Evolutionary conservation across 176 grass and related monocot species (phyloP).

Genomic region (Melocanna baccifera): DNA sequence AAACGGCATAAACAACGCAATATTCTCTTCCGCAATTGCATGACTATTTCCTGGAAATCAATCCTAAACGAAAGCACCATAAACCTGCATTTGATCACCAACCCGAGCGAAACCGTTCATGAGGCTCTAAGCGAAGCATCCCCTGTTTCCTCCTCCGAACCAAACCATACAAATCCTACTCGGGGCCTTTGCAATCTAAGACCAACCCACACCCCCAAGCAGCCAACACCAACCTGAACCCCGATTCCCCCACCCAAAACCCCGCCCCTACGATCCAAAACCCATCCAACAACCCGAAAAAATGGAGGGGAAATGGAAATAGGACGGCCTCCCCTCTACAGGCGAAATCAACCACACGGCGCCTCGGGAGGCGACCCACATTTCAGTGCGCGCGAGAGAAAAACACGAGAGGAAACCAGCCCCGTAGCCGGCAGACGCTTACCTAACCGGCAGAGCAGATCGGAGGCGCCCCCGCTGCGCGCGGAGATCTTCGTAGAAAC

Average conservation of each 20-base stretch:
- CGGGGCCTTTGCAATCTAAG: not conserved
- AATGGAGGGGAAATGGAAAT: not conserved
- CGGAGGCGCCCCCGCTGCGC: not conserved
- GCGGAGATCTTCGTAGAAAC: not conserved
- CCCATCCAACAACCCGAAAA: not conserved
- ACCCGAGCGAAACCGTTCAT: not conserved
- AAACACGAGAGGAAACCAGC: not conserved
- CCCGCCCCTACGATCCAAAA: not conserved
- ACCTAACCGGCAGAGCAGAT: conserved; percentile 17
- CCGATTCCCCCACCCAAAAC: not conserved
- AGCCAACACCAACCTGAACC: not conserved
- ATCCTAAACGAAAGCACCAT: not conserved
- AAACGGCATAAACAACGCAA: not conserved
- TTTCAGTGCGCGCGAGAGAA: not conserved
- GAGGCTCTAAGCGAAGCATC: not conserved
- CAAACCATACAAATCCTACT: not conserved
- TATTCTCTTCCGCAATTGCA: not conserved
- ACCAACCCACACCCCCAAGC: not conserved
- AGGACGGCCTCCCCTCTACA: not conserved
- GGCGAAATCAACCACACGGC: not conserved
- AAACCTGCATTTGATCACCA: conserved; percentile 1
- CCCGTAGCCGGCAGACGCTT: not conserved
- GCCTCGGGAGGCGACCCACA: not conserved
- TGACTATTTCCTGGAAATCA: not conserved
- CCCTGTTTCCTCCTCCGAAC: not conserved